Conservation (phyloP, 1,139 yeast species). For the Blastobotrys raffinosifermentans region DNA sequence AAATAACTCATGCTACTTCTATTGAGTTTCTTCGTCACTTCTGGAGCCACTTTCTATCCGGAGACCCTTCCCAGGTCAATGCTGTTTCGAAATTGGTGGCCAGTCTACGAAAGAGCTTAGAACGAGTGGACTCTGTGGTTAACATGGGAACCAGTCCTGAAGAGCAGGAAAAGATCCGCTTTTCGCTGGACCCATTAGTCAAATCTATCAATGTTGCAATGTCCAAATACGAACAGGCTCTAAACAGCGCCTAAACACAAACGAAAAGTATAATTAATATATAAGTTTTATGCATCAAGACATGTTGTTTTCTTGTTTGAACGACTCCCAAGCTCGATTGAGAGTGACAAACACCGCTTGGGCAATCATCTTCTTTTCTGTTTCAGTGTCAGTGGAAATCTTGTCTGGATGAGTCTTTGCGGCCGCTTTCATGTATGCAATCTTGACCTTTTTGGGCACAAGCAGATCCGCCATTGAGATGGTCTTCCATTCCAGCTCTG, state of each 20-base stretch:
- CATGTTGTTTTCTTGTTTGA: slow-evolving; percentile 54
- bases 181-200: slow-evolving; percentile 35
- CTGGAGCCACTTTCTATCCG: slow-evolving; percentile 57
- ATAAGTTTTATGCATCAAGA: slow-evolving; percentile 11
- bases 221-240: slow-evolving; percentile 32
- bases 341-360: slow-evolving; percentile 78
- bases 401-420: slow-evolving; percentile 95
- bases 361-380: slow-evolving; percentile 79
- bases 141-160: slow-evolving; percentile 25
- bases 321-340: slow-evolving; percentile 87
- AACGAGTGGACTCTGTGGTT: slow-evolving; percentile 38
- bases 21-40: slow-evolving; percentile 67
- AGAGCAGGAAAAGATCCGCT: slow-evolving; percentile 24
- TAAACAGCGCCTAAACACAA: slow-evolving; percentile 11
- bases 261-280: background rate
- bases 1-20: slow-evolving; percentile 56
- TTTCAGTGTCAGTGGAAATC: slow-evolving; percentile 46
- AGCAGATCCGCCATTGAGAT: slow-evolving; percentile 70
- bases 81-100: slow-evolving; percentile 43
- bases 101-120: slow-evolving; percentile 44
- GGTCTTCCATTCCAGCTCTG: slow-evolving; percentile 56
- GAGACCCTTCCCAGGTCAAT: slow-evolving; percentile 47
- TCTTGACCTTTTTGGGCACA: slow-evolving; percentile 84
- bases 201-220: slow-evolving; percentile 39
- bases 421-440: slow-evolving; percentile 86